Base-by-base conservation (phyloP, 2,329 filamentous ascomycete species). In the Cladosporium sp. region DNA sequence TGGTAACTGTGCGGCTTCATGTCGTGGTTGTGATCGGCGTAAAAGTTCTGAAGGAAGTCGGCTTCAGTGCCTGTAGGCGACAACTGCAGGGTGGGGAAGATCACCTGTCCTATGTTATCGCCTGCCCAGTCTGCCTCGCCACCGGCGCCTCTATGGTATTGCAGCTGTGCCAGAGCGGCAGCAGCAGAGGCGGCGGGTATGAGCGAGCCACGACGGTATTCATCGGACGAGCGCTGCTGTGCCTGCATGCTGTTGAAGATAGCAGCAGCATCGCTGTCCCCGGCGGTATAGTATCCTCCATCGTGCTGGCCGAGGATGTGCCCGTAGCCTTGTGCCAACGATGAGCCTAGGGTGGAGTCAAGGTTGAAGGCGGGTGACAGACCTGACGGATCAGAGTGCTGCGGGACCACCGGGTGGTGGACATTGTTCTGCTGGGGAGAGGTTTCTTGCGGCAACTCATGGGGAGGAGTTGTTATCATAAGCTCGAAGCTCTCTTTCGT, bases 401-500 rank as follows among this genome's bases (percentile, higher is more conserved):
- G 68, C 51, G 60, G 62, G 23, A 61, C 34, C 28, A 58, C 63
- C 26, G 56, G 57, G 66, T 70, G 71, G 61, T 67, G 68, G 56
- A 70, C 70, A 58, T 72, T 72, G 28, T 69, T 65, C 58, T 67
- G 65, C 61, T 68, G 68, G 69, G 66, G 65, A 70, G 71, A 61
- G 71, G 72, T 73, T 32, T 79, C 78, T 46, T 81, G 82, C 65
- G 82, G 80, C 68, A 85, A 86, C 53, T 92, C 89, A 68, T 89
- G 89, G 13, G 91, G 93, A 69, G 92, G 90, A 70, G 92, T 93
- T 79, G 89, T 96, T 79, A 98, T 92, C 95, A 98, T 98, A 78
- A 97, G 85, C 75, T 91, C 84, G 80, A 99, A 97, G 88, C 93
- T 97, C 81, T 98, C 94, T 80, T 97, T 94, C 72, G 94, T 99